Evolutionary conservation across 208 protist species (phyloP).

Genomic region (Kentomonas sorsogonicus): DNA sequence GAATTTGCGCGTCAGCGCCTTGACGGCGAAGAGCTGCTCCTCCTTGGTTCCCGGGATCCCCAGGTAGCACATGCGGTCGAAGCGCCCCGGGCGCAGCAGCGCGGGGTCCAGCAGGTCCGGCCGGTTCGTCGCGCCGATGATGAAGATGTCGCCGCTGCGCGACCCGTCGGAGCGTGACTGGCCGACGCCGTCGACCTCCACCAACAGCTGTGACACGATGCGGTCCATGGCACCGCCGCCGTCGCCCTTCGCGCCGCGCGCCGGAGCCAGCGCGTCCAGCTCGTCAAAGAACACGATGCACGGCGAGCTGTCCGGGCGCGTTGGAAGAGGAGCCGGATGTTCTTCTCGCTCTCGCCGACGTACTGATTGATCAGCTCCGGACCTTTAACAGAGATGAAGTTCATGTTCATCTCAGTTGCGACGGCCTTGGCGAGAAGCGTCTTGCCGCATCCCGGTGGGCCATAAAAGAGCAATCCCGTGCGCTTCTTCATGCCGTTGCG

Average conservation of each 20-base stretch:
- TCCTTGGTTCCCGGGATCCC: slow-evolving; percentile 66
- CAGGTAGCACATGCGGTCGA: slow-evolving; percentile 87
- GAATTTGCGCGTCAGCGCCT: slow-evolving; percentile 84
- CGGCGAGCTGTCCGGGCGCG: slow-evolving; percentile 82
- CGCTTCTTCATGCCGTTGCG: slow-evolving; percentile 60
- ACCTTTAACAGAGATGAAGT: slow-evolving; percentile 94
- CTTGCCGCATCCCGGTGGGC: slow-evolving; percentile 93
- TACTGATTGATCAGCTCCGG: slow-evolving; percentile 94
- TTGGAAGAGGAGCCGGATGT: slow-evolving; percentile 88
- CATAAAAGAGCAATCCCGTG: slow-evolving; percentile 88
- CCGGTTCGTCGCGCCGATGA: slow-evolving; percentile 91
- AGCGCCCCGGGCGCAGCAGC: slow-evolving; percentile 89
- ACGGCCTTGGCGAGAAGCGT: slow-evolving; percentile 92
- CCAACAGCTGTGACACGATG: slow-evolving; percentile 90
- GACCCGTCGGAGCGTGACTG: slow-evolving; percentile 68
- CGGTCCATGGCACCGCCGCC: slow-evolving; percentile 91
- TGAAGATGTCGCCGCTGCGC: slow-evolving; percentile 79
- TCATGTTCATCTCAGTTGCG: slow-evolving; percentile 91
- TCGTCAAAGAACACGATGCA: slow-evolving; percentile 95
- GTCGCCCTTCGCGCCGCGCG: slow-evolving; percentile 82
- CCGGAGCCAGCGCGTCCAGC: slow-evolving; percentile 86
- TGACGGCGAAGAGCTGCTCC: slow-evolving; percentile 77
- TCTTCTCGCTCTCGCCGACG: slow-evolving; percentile 89
- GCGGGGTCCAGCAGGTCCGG: slow-evolving; percentile 89
- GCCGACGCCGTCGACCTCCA: slow-evolving; percentile 86